Evolutionary conservation across 2,329 filamentous ascomycete species (phyloP).

Genomic region (Neurospora crassa): DNA sequence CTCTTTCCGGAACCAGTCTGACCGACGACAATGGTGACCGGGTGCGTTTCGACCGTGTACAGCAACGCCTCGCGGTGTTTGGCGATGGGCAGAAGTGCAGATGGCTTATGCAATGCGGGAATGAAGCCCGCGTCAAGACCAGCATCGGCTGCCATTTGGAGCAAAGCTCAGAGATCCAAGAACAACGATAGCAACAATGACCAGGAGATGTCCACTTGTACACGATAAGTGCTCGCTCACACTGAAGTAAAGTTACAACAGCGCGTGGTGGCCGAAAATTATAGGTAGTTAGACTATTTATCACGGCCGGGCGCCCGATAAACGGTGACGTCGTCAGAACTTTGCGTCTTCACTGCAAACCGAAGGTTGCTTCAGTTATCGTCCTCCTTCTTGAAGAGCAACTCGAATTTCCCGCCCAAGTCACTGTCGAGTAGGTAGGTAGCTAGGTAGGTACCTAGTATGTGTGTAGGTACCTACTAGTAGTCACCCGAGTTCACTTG

Average conservation of each 20-base stretch:
- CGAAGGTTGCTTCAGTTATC: not conserved
- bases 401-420: not conserved
- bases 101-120: conserved; percentile 76
- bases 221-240: not conserved
- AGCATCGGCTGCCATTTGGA: conserved; percentile 41
- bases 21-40: conserved; percentile 81
- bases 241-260: not conserved
- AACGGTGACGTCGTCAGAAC: not conserved
- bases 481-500: not conserved
- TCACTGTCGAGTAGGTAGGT: not conserved
- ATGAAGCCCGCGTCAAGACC: conserved; percentile 55
- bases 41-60: conserved; percentile 75
- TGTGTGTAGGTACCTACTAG: no score
- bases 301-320: not conserved
- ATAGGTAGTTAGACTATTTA: not conserved
- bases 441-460: no score
- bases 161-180: not conserved
- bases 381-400: not conserved
- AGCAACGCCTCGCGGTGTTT: conserved; percentile 70
- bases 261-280: not conserved
- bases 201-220: not conserved
- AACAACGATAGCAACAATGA: not conserved
- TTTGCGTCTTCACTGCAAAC: not conserved
- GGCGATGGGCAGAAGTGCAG: conserved; percentile 76
- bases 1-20: conserved; percentile 95